Percentiles rank a stretch among this genome's conserved stretches.
Evolutionary conservation across 2,329 filamentous ascomycete species (phyloP).

Genomic region (Exophiala oligosperma): DNA sequence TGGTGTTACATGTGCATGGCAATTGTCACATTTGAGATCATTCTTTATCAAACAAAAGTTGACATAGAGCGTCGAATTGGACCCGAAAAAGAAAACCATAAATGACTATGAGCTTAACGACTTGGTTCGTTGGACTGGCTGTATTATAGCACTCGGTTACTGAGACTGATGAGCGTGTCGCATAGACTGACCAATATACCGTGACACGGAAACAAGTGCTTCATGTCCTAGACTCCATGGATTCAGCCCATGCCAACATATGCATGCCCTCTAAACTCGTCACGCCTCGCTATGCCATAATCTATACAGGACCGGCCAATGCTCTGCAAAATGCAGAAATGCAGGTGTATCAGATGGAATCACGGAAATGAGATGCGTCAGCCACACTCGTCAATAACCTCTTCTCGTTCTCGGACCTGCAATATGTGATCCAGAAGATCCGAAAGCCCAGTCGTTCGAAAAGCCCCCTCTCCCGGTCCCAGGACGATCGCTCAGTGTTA

Average conservation of each 20-base stretch:
- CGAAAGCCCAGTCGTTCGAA: not conserved
- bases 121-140: not conserved
- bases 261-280: not conserved
- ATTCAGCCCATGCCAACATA: too few relatives aligned
- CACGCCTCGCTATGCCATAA: not conserved
- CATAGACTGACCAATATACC: not conserved
- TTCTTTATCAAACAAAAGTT: constrained; percentile 99
- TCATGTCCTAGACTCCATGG: too few relatives aligned
- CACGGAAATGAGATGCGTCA: not conserved
- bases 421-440: constrained; percentile 12
- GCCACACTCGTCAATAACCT: not conserved
- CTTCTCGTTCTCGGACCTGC: constrained; percentile 14
- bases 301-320: not conserved
- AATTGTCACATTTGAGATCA: constrained; percentile 87
- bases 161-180: not conserved
- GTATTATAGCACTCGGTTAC: not conserved
- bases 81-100: not conserved
- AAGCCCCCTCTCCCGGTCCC: not conserved
- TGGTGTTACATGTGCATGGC: constrained; percentile 89
- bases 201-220: not conserved
- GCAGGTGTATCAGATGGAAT: too few relatives aligned
- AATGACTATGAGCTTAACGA: not conserved
- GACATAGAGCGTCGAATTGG: constrained; percentile 58
- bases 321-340: not conserved
- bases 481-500: constrained; percentile 6